Conservation (phyloP, 495 filamentous ascomycete genomes). For the Pyrenula aspistea region DNA sequence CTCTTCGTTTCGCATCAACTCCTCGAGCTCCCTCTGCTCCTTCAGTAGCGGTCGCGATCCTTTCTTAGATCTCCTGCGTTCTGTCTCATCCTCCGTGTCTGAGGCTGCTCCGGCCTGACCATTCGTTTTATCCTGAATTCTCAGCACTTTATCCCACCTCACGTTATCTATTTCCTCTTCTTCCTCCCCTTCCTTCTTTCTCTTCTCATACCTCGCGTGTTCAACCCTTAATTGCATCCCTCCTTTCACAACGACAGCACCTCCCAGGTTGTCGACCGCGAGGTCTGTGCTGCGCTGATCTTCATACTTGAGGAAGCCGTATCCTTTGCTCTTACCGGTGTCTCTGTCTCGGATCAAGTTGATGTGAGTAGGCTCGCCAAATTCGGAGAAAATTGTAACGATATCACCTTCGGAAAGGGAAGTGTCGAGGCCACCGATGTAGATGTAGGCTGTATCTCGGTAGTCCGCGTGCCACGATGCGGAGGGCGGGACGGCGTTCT, state of each 20-base stretch:
- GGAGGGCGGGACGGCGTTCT: conserved; percentile 68
- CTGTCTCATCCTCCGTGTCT: conserved; percentile 21
- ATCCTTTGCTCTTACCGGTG: conserved; percentile 85
- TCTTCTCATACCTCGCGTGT: conserved; percentile 79
- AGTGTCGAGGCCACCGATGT: conserved; percentile 89
- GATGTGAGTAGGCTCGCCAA: conserved; percentile 82
- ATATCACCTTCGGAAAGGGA: conserved; percentile 93
- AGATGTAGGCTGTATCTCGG: conserved; percentile 91
- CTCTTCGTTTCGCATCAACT: conserved; percentile 56
- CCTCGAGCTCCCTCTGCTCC: conserved; percentile 67
- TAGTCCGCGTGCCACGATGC: conserved; percentile 98
- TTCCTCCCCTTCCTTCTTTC: conserved; percentile 71
- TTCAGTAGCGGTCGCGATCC: conserved; percentile 30
- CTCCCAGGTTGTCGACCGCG: conserved; percentile 89
- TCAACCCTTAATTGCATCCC: conserved; percentile 78
- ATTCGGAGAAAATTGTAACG: conserved; percentile 95
- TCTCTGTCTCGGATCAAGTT: conserved; percentile 90
- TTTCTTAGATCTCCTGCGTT: conserved; percentile 15
- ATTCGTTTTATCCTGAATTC: conserved; percentile 22
- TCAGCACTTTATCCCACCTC: conserved; percentile 22
- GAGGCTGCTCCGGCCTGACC: conserved; percentile 18
- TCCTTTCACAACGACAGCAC: conserved; percentile 53
- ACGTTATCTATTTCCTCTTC: conserved; percentile 28
- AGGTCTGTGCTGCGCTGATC: conserved; percentile 93
- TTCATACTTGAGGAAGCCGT: conserved; percentile 94